Percentiles rank a stretch among this genome's conserved stretches.
Conservation (phyloP, 768 basidiomycete species). For the Tephrocybe sp. region DNA sequence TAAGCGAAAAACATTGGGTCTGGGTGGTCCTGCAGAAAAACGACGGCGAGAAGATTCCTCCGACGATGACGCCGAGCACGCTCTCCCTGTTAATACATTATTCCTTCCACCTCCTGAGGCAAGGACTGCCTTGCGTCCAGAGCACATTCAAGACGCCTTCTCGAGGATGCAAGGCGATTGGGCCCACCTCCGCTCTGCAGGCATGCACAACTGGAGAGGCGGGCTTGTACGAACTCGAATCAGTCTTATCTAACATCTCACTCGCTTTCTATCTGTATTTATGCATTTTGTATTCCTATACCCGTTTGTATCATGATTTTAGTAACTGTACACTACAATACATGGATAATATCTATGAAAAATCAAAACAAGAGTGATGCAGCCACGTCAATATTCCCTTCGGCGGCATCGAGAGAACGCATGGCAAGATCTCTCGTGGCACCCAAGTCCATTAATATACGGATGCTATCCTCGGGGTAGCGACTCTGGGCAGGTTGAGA, state of each 20-base stretch:
- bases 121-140: slow-evolving; percentile 72
- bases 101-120: slow-evolving; percentile 85
- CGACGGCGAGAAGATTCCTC: slow-evolving; percentile 58
- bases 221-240: slow-evolving; percentile 79
- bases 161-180: slow-evolving; percentile 87
- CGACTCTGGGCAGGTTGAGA: slow-evolving; percentile 24
- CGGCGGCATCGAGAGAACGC: slow-evolving; percentile 70
- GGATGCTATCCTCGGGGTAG: slow-evolving; percentile 63
- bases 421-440: slow-evolving; percentile 78
- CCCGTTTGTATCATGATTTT: slow-evolving; percentile 19
- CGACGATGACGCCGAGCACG: slow-evolving; percentile 61
- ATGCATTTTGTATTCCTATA: slow-evolving; percentile 17
- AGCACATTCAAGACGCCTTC: slow-evolving; percentile 92
- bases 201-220: slow-evolving; percentile 88
- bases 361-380: slow-evolving; percentile 82
- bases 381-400: slow-evolving; percentile 86
- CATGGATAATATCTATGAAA: slow-evolving; percentile 13
- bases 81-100: slow-evolving; percentile 67
- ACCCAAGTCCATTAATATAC: slow-evolving; percentile 74
- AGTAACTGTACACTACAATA: slow-evolving; percentile 28
- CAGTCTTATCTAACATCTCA: slow-evolving; percentile 61
- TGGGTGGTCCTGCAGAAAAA: slow-evolving; percentile 51
- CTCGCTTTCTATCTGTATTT: slow-evolving; percentile 5
- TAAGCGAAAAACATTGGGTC: slow-evolving; percentile 60
- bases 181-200: slow-evolving; percentile 77